A percentile compares a stretch with the other conserved stretches of the same genome.
Conservation (phyloP, 73 alveolate genomes). For the Blepharisma japonicum region DNA sequence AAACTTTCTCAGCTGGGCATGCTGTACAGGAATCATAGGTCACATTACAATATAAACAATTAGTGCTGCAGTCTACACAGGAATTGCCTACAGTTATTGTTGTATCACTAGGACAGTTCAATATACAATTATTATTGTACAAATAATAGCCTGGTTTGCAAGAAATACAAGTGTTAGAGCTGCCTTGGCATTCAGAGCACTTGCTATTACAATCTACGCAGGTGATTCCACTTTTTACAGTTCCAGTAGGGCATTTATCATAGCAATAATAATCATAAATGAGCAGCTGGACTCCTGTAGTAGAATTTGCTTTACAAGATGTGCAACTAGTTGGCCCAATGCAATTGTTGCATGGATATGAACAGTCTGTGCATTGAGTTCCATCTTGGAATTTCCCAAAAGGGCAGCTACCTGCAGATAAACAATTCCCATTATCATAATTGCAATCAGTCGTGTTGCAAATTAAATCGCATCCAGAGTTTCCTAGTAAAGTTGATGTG, state of each 20-base stretch:
- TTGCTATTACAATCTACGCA: conserved; percentile 1
- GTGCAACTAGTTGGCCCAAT: background rate
- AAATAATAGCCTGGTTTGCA: background rate
- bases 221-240: background rate
- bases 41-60: conserved; percentile 20
- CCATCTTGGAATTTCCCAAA: background rate
- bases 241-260: background rate
- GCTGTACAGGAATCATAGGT: background rate
- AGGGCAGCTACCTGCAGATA: background rate
- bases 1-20: background rate
- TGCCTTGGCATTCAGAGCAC: conserved; percentile 15
- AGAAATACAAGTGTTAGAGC: background rate
- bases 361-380: background rate
- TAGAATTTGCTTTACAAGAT: background rate
- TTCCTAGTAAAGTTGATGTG: background rate
- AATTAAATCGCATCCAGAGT: background rate
- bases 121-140: background rate
- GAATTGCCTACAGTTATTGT: background rate
- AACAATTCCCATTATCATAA: conserved; percentile 13
- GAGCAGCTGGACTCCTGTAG: background rate
- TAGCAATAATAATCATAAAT: conserved; percentile 22
- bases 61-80: conserved; percentile 1
- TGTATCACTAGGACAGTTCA: background rate
- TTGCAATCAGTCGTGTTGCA: background rate
- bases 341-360: conserved; percentile 19